Evolutionary conservation across 257 asterid species (phyloP), one percentile per base, ranked within the genome.

Genomic region (Plantago major): DNA sequence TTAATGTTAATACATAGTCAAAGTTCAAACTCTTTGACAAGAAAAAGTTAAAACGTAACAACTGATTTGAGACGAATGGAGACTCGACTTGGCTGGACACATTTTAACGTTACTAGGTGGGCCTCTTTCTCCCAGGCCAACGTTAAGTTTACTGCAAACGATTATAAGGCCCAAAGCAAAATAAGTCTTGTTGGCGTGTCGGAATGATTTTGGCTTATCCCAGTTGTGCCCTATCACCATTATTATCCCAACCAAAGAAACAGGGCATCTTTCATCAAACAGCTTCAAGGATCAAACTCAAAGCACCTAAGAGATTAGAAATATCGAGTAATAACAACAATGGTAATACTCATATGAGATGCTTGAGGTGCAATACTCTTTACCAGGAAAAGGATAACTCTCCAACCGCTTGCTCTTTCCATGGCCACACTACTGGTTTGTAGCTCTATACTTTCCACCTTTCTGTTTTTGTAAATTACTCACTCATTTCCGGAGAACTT

Each of bases 361-460:
- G 95, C 62, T 79, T 86, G 79, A 73, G 91, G 62, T 83, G 87
- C 76, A 77, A 74, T 67, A 76, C 66, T 15, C 52, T 75, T 71
- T 86, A 79, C 59, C 65, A 79, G 16, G 76, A 77, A 14, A 69
- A 69, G 11, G 57, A 66, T 70, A 81, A 81, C 64, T 73, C 80
- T 54, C 80, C 89, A n/a, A 45, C 19, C 53, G 84, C 88, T 46
- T 79, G 89, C 73, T 73, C 79, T 30, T 82, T 82, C 70, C 93
- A 86, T 73, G 91, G 91, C 71, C 83, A 81, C 72, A 45, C 77
- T 47, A 78, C 77, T 55, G 90, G 94, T 82, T 66, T 37, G 49
- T 19, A 3, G 40, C 40, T 33, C 0, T 14, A 17, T 11, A 46
- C 45, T 5, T 8, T 12, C 16, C 9, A 26, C 11, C 38, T 66